Evolutionary conservation across 139 green algal genomes (phyloP), one percentile per base, ranked within the genome.

Genomic region (Chlamydomonas incerta): DNA sequence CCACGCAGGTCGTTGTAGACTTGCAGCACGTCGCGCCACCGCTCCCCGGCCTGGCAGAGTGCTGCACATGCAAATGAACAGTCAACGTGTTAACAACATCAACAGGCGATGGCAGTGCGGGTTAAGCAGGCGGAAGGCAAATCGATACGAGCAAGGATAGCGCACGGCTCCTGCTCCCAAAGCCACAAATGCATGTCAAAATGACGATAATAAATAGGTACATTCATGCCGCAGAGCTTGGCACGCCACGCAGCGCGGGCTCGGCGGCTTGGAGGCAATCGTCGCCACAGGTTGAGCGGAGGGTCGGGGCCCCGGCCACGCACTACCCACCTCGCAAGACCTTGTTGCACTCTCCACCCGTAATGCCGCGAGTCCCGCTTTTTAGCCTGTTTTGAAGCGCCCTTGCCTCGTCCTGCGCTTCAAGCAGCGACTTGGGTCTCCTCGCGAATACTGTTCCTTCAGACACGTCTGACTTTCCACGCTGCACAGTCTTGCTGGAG

Each of bases 11-110:
- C 79, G 14, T 17, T 24, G 79, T 85, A 75, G 23, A 41, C 31
- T 33, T 76, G 79, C 50, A 33, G 1, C 35, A 85, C 67, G 21
- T 76, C 47, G 47, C 79, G 68, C 79, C 79, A 85, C 8, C 79
- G 66, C 67, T 67, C 66, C 13, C 79, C 65, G 2, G 31, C 31
- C 9, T 28, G 6, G n/a, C 65, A 75, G 3, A 85, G 50, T 2
- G 31, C 79, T 85, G 66, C 13, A 37, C 20, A 35, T 17, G 41
- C 41, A 50, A 50, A 8, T 50, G 41, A 8, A 50, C 6, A 8
- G 8, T 13, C 5, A 50, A 50, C 6, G 41, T 50, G 41, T 50
- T 50, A 8, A 50, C 8, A 8, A 50, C 8, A 5, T 50, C 8
- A 8, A 50, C 41, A 50, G 41, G 41, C 41, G 6, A 5, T 8